Evolutionary conservation across 1,284 basidiomycete genomes (phyloP).

Genomic region (Apiotrichum veenhuisii): DNA sequence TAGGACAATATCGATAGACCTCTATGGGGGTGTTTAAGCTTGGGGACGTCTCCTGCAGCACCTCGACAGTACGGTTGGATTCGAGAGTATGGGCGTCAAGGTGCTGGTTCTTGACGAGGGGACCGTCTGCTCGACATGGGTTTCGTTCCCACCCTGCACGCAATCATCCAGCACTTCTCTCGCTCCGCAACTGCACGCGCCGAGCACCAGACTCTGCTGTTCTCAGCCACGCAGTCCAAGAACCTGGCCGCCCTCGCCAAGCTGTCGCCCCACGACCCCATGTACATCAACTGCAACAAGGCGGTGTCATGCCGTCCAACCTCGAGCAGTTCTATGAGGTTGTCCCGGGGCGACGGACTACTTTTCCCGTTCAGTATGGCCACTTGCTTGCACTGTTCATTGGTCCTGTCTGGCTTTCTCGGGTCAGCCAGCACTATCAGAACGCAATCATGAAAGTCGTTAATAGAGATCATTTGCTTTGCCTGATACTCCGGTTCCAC

Average conservation of each 20-base stretch:
- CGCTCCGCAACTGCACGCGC: constrained; percentile 60
- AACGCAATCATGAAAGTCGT: too few species aligned
- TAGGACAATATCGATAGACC: too few species aligned
- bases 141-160: constrained; percentile 82
- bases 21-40: too few species aligned
- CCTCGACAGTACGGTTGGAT: constrained; percentile 96
- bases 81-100: constrained; percentile 85
- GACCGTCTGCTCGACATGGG: constrained; percentile 97
- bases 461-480: too few species aligned
- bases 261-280: constrained; percentile 79
- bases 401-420: too few species aligned
- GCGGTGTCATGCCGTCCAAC: constrained; percentile 59
- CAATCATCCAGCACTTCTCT: constrained; percentile 71
- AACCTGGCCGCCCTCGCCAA: constrained; percentile 86
- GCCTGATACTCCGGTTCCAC: too few species aligned
- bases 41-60: constrained; percentile 93
- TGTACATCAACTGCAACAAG: constrained; percentile 65
- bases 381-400: too few species aligned
- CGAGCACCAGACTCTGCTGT: constrained; percentile 83
- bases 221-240: constrained; percentile 94
- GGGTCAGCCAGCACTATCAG: too few species aligned
- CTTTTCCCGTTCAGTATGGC: too few species aligned
- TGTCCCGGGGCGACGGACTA: too few species aligned
- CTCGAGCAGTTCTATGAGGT: constrained; percentile 90
- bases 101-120: constrained; percentile 93